phyloP scores from a whole-genome alignment of 1,284 basidiomycete genomes.

The Moniliophthora roreri region DNA sequence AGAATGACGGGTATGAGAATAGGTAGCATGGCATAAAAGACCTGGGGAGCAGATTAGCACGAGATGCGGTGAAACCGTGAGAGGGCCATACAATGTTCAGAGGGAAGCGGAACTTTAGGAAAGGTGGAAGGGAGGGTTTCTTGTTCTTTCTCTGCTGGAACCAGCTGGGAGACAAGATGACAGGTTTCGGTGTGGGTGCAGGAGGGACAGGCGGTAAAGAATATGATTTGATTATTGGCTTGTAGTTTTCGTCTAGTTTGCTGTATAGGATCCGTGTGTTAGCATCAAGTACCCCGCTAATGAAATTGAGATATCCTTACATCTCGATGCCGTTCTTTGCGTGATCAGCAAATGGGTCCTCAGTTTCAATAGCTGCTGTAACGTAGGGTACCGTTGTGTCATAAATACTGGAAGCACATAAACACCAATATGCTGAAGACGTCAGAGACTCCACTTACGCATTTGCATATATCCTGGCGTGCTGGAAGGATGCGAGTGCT shows the following conservation, averaged over 20 bases:
- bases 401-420: slow-evolving; percentile 37
- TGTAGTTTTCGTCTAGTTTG: background rate
- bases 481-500: slow-evolving; percentile 56
- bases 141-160: background rate
- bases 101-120: background rate
- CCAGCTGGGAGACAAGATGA: background rate
- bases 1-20: background rate
- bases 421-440: background rate
- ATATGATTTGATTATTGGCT: background rate
- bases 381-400: slow-evolving; percentile 69
- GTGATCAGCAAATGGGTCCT: slow-evolving; percentile 55
- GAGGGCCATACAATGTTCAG: background rate
- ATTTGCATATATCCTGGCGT: slow-evolving; percentile 71
- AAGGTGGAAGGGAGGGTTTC: background rate
- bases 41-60: background rate
- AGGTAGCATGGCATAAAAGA: background rate
- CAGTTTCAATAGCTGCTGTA: slow-evolving; percentile 55
- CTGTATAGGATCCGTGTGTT: background rate
- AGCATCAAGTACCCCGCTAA: background rate
- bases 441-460: slow-evolving; percentile 37
- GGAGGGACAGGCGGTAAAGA: background rate
- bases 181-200: background rate
- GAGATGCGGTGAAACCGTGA: background rate
- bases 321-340: slow-evolving; percentile 45
- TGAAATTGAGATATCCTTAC: slow-evolving; percentile 29